Conservation (phyloP, 2,329 filamentous ascomycete species). For the Paraphaeosphaeria sporulosa region DNA sequence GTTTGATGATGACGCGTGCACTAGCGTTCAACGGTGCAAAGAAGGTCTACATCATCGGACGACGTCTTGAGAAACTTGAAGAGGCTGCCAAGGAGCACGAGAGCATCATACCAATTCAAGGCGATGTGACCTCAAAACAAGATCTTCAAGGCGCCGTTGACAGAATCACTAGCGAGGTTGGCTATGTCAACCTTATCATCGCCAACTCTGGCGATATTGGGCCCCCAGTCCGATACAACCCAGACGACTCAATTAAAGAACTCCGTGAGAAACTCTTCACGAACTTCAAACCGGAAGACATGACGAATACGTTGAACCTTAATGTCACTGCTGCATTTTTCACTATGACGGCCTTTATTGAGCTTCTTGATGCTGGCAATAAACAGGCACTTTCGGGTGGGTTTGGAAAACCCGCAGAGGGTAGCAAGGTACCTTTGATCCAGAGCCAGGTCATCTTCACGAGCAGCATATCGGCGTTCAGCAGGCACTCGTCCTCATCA, state of each 20-base stretch:
- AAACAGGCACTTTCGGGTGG: slow-evolving; percentile 14
- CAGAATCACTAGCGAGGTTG: slow-evolving; percentile 18
- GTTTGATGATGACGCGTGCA: slow-evolving; percentile 32
- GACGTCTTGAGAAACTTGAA: slow-evolving; percentile 29
- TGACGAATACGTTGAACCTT: slow-evolving; percentile 35
- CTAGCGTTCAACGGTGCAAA: slow-evolving; percentile 30
- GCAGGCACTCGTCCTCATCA: slow-evolving; percentile 9
- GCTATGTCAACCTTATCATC: slow-evolving; percentile 33
- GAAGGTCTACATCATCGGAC: slow-evolving; percentile 34
- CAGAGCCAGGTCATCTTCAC: slow-evolving; percentile 26
- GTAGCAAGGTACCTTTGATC: slow-evolving; percentile 4
- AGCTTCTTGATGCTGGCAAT: slow-evolving; percentile 52
- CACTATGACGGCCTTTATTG: slow-evolving; percentile 50
- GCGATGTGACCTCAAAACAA: slow-evolving; percentile 31
- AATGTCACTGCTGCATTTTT: slow-evolving; percentile 52
- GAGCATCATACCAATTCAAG: slow-evolving; percentile 22
- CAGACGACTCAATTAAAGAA: slow-evolving; percentile 2
- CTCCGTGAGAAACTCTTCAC: slow-evolving; percentile 10
- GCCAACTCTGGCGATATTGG: slow-evolving; percentile 32
- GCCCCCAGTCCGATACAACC: slow-evolving; percentile 16
- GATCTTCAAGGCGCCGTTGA: slow-evolving; percentile 23
- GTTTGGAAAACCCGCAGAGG: slow-evolving; percentile 9
- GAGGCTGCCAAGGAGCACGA: slow-evolving; percentile 15
- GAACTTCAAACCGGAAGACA: slow-evolving; percentile 14
- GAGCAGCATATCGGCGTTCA: slow-evolving; percentile 19